Evolutionary conservation across 371 early-diverging fungal genomes (phyloP), one percentile per base, ranked within the genome.

Genomic region (Lichtheimia corymbifera): DNA sequence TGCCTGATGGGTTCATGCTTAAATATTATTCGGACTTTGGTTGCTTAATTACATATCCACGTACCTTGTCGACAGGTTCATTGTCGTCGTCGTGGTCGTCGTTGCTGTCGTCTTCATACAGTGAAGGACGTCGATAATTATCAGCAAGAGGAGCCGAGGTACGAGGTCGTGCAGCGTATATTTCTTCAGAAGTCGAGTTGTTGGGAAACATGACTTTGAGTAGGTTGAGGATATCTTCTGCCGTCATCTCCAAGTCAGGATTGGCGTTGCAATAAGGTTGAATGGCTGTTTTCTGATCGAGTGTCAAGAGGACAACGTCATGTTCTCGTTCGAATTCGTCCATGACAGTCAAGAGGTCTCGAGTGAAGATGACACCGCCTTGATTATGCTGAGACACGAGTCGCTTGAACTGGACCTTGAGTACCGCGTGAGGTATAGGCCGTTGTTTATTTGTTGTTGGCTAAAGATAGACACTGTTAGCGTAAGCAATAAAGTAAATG

Each of bases 221-320:
- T 13, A 80, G 66, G 40, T 70, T 69, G 2, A 80, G 50, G 41
- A 80, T 77, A 70, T 80, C 80, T 49, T 80, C 77, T 62, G 75
- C 63, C 43, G 72, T 75, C 77, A 80, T 80, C 70, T 80, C 80
- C 57, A 80, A 58, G 68, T 80, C 80, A 49, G 80, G 80, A 58
- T 73, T 74, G 20, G 64, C 62, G 42, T 53, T 43, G 11, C 65
- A 68, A 25, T 73, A 80, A 24, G 80, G 77, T 52, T 68, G 65
- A 45, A 80, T 77, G n/a, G 75, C 77, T 43, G 59, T 73, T 53
- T 75, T 77, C 63, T 80, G 80, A 2, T 63, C 58, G 22, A 64
- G 55, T 5, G 80, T 71, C 30, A 80, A 62, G 15, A 80, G 53
- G 5, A 64, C 50, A 17, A 80, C 73, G 30, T 74, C 56, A 11